Evolutionary conservation across 164 flowering plant genomes (phyloP), one percentile per base, ranked within the genome.

Genomic region (Brasenia schreberi): DNA sequence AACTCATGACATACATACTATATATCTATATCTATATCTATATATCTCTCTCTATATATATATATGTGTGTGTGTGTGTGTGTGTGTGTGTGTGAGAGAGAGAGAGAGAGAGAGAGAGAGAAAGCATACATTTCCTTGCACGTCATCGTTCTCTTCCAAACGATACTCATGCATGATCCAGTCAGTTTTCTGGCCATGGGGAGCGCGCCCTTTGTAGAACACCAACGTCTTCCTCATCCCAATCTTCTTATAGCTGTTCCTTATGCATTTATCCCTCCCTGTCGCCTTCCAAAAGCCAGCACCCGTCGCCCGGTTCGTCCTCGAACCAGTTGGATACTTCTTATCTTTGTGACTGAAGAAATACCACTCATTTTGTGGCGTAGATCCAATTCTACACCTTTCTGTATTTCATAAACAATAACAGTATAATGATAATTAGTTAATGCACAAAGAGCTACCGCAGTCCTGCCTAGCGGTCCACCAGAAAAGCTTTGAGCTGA

Each of bases 201-300:
- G 98, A 56, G 98, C 98, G 73, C 98, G 75, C 1, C 98, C 98
- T 69, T 86, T 70, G 71, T 92, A 92, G 80, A 92, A 92, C 4
- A 92, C 96, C 0, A 92, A 88, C 42, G 98, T 92, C 67, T 92
- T 92, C 70, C 98, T 82, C 98, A 92, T 92, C 1, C 98, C 98
- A 52, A 92, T 88, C 81, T 88, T 89, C 83, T 85, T 82, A 78
- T 71, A 79, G 72, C 69, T 85, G 84, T 81, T 90, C 59, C 96
- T 70, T n/a, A 93, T 93, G 82, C 96, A 90, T 69, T 93, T 93
- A 76, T 93, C 98, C 43, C 98, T 71, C 58, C 98, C 98, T 0
- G 98, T 93, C 17, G 98, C 98, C 77, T 93, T 93, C 98, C 98
- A 93, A 66, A 93, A 93, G 53, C 98, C 98, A 0, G 96, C 95